These are phyloP conservation scores for Aspergillus sclerotioniger DNA, from an alignment of 495 filamentous ascomycete genomes.

Conservation along the genomic window DNA sequence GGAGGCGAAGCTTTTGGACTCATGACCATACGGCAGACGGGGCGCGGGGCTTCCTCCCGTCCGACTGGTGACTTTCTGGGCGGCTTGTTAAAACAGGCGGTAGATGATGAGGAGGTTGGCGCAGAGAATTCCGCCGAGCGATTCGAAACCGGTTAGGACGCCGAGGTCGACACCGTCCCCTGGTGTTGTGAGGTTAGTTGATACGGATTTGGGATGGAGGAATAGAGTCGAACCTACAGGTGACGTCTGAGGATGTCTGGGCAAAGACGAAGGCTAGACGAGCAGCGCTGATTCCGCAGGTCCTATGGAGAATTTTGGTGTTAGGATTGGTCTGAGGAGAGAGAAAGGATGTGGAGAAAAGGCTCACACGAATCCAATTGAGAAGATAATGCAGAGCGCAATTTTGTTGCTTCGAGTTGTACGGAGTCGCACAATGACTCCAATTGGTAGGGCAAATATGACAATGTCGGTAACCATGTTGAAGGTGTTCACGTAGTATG, in stretches of 20 bases:
- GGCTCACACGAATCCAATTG: constrained; percentile 5
- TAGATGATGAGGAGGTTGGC: constrained; percentile 14
- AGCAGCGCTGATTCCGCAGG: constrained; percentile 10
- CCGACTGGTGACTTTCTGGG: constrained; percentile 7
- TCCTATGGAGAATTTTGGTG: background rate
- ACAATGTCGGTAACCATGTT: constrained; percentile 9
- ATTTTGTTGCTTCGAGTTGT: constrained; percentile 4
- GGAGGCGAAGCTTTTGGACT: background rate
- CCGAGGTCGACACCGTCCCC: constrained; percentile 7
- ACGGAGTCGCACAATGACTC: constrained; percentile 3
- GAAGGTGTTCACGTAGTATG: constrained; percentile 7
- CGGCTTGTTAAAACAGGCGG: constrained; percentile 2
- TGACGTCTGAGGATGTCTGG: constrained; percentile 5
- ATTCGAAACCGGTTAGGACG: constrained; percentile 7
- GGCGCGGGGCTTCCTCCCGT: background rate
- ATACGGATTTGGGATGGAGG: background rate
- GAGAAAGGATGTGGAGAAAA: background rate
- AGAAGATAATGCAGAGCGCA: constrained; percentile 3
- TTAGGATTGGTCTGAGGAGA: background rate
- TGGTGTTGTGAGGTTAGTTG: background rate
- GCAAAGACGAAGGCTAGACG: constrained; percentile 6
- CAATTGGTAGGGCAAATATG: constrained; percentile 4
- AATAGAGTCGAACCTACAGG: background rate
- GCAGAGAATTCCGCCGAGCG: constrained; percentile 7
- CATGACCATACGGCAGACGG: constrained; percentile 3